These are phyloP conservation scores for Colletotrichum truncatum DNA, from an alignment of 2,329 filamentous ascomycete genomes.

Conservation along the genomic window DNA sequence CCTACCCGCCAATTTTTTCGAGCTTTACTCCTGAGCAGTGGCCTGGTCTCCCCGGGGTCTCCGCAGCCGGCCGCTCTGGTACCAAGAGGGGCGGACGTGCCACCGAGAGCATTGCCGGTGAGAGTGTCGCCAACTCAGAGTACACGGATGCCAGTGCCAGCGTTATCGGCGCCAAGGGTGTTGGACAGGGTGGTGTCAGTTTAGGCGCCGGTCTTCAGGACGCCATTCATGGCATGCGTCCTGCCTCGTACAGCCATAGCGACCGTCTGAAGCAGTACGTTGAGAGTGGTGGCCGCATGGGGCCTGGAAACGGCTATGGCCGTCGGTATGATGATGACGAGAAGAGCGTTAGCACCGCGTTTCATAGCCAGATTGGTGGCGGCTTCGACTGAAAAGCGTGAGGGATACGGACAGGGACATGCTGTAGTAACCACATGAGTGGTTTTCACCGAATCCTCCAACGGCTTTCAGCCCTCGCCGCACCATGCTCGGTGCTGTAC, in stretches of 20 bases:
- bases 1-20: slow-evolving; percentile 95
- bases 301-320: slow-evolving; percentile 65
- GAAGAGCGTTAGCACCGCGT: slow-evolving; percentile 94
- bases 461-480: slow-evolving; percentile 27
- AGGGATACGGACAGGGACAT: slow-evolving; percentile 25
- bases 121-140: slow-evolving; percentile 92
- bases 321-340: slow-evolving; percentile 89
- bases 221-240: slow-evolving; percentile 71
- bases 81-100: slow-evolving; percentile 73
- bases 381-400: slow-evolving; percentile 59
- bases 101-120: slow-evolving; percentile 84
- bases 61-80: slow-evolving; percentile 66
- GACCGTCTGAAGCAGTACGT: slow-evolving; percentile 96
- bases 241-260: slow-evolving; percentile 76
- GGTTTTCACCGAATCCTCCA: slow-evolving; percentile 26
- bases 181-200: slow-evolving; percentile 87
- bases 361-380: slow-evolving; percentile 89
- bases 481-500: slow-evolving; percentile 29
- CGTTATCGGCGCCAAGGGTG: slow-evolving; percentile 77
- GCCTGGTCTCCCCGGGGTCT: slow-evolving; percentile 80
- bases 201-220: slow-evolving; percentile 83
- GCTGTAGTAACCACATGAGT: slow-evolving; percentile 20
- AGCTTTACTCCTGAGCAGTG: slow-evolving; percentile 88
- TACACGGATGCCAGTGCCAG: slow-evolving; percentile 85
- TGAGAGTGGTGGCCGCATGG: slow-evolving; percentile 80